phyloP scores from a whole-genome alignment of 331 rosid genomes.

The Prunus yedoensis region DNA sequence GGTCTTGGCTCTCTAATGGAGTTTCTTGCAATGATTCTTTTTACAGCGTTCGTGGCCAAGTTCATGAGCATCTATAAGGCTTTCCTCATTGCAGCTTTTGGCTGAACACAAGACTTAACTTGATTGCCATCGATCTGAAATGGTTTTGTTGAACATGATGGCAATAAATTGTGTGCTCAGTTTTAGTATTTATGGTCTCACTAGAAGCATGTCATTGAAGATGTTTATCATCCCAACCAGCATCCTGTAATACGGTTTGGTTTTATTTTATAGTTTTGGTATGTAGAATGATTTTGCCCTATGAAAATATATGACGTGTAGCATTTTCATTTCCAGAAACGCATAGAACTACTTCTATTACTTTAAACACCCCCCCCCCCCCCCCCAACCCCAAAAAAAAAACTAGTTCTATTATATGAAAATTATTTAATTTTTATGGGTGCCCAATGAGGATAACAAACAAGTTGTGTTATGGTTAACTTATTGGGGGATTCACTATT shows the following conservation, averaged over 20 bases:
- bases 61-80: conserved; percentile 88
- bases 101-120: conserved; percentile 35
- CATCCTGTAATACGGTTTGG: neutral
- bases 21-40: conserved; percentile 16
- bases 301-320: neutral
- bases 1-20: neutral
- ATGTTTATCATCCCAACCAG: neutral
- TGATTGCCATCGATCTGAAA: neutral
- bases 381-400: too few species aligned
- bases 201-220: neutral
- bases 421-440: too few species aligned
- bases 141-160: neutral
- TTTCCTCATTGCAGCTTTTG: conserved; percentile 83
- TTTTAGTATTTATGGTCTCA: neutral
- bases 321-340: neutral
- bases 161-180: neutral
- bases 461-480: too few species aligned
- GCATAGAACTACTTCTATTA: too few species aligned
- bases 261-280: neutral
- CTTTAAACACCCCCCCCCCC: too few species aligned
- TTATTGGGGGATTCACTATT: too few species aligned
- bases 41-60: conserved; percentile 91
- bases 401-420: too few species aligned
- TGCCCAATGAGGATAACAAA: too few species aligned
- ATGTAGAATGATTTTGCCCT: neutral